phyloP scores from a whole-genome alignment of 176 grass and related monocot genomes.

The Hordeum marinum region DNA sequence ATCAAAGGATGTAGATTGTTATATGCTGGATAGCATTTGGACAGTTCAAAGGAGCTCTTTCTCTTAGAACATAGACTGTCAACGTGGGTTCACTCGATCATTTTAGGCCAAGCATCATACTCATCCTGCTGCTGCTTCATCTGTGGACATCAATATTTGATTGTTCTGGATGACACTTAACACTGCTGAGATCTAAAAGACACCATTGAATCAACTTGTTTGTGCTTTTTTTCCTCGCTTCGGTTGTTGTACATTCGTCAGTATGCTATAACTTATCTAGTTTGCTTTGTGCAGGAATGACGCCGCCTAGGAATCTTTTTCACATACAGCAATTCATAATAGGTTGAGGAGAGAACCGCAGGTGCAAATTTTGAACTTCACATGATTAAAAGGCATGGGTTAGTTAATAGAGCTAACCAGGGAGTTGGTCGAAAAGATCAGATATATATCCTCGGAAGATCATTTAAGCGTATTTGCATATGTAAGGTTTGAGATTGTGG shows the following conservation, averaged over 20 bases:
- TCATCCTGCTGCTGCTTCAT: background rate
- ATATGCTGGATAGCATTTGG: background rate
- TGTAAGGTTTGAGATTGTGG: constrained; percentile 76
- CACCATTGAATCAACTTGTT: background rate
- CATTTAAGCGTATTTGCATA: constrained; percentile 49
- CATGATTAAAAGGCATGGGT: constrained; percentile 55
- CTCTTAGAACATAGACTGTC: background rate
- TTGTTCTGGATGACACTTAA: background rate
- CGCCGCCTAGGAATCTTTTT: constrained; percentile 67
- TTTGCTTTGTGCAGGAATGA: constrained; percentile 48
- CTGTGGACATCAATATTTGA: background rate
- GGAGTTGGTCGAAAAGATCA: constrained; percentile 53
- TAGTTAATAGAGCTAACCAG: constrained; percentile 78
- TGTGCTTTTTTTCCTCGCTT: background rate
- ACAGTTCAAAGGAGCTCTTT: background rate
- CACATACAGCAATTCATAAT: constrained; percentile 67
- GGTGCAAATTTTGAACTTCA: constrained; percentile 57
- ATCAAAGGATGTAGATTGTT: background rate
- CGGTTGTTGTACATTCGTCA: background rate
- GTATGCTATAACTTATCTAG: background rate
- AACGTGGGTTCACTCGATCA: background rate
- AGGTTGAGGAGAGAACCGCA: constrained; percentile 58
- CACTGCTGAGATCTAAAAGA: background rate
- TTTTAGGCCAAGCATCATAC: background rate
- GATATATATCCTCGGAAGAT: constrained; percentile 42